Conservation (phyloP, 177 flowering plant species). For the Vitis hybrid region DNA sequence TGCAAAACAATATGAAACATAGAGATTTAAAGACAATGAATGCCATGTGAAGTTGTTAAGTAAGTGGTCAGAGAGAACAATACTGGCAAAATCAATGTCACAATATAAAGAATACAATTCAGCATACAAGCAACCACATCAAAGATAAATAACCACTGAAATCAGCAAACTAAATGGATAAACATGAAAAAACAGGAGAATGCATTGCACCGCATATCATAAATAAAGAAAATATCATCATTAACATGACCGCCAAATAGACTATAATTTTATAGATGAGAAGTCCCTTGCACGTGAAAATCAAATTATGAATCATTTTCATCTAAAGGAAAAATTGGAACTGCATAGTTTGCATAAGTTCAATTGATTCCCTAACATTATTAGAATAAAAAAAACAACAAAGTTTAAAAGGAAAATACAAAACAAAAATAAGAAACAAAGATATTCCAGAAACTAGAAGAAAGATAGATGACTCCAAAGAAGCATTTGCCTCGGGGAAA, state of each 20-base stretch:
- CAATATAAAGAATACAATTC: not conserved
- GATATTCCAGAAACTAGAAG: too few relatives aligned
- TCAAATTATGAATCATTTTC: not conserved
- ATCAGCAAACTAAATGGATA: not conserved
- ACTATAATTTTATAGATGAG: not conserved
- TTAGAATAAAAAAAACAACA: too few relatives aligned
- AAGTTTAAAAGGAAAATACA: too few relatives aligned
- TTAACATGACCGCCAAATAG: not conserved
- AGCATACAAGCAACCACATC: not conserved
- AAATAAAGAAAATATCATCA: not conserved
- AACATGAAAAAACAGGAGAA: not conserved
- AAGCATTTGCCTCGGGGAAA: too few relatives aligned
- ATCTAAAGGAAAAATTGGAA: too few relatives aligned
- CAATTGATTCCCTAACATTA: too few relatives aligned
- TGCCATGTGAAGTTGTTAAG: not conserved
- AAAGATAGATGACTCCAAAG: too few relatives aligned
- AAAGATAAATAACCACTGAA: not conserved
- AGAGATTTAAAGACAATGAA: not conserved
- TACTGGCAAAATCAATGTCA: not conserved
- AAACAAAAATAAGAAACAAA: too few relatives aligned
- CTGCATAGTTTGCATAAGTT: too few relatives aligned
- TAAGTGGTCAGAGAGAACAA: not conserved
- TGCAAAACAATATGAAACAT: conserved; percentile 15
- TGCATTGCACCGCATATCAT: not conserved
- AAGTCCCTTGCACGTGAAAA: not conserved